Conservation (phyloP, 2,329 filamentous ascomycete genomes). For the Epicoccum nigrum region DNA sequence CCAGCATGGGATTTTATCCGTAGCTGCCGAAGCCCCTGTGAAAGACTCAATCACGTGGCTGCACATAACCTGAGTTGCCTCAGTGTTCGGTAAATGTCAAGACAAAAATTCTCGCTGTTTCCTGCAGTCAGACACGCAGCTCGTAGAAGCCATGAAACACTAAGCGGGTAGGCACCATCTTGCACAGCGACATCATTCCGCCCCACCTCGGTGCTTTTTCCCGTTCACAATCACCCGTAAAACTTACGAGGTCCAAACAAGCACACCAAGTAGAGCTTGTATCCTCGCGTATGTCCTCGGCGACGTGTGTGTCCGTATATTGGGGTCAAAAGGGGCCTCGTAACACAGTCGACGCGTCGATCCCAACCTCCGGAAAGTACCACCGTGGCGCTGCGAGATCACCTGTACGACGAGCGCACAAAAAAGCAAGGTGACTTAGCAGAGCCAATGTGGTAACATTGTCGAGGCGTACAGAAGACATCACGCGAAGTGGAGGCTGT, state of each 20-base stretch:
- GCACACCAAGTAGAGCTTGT: slow-evolving; percentile 15
- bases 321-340: slow-evolving; percentile 1
- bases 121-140: background rate
- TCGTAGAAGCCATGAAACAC: background rate
- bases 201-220: background rate
- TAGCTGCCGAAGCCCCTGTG: slow-evolving; percentile 5
- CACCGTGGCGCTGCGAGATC: background rate
- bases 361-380: slow-evolving; percentile 1
- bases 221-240: too few relatives aligned
- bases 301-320: background rate
- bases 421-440: background rate
- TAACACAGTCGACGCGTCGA: background rate
- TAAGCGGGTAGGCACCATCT: background rate
- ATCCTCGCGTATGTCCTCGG: slow-evolving; percentile 4
- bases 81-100: background rate
- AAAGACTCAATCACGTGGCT: slow-evolving; percentile 4
- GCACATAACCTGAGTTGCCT: background rate
- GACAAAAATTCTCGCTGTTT: background rate
- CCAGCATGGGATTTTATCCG: background rate
- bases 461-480: background rate
- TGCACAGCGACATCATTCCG: background rate
- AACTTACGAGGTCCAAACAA: slow-evolving; percentile 12
- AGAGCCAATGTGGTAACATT: background rate
- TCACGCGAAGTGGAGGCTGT: too few relatives aligned
- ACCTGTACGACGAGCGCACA: background rate